Evolutionary conservation across 1,139 yeast species (phyloP).

Genomic region (Oligophagozyma castellii): DNA sequence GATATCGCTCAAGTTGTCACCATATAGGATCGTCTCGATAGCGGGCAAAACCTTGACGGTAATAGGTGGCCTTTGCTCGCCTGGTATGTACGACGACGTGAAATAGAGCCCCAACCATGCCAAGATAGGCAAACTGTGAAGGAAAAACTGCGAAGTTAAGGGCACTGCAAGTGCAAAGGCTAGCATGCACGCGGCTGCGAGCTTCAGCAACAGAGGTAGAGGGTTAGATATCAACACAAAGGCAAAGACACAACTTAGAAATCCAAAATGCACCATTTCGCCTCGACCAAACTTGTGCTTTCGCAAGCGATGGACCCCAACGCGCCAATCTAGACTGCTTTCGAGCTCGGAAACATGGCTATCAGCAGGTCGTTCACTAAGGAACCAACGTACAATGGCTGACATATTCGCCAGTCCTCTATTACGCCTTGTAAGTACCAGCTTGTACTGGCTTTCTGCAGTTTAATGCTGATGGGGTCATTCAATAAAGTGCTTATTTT

Average conservation of each 20-base stretch:
- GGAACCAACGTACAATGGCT: slow-evolving; percentile 37
- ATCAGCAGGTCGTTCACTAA: slow-evolving; percentile 46
- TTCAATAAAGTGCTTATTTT: slow-evolving; percentile 5
- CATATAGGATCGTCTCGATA: slow-evolving; percentile 83
- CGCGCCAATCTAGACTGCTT: slow-evolving; percentile 42
- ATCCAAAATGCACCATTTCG: slow-evolving; percentile 40
- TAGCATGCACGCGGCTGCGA: slow-evolving; percentile 17
- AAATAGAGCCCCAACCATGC: slow-evolving; percentile 84
- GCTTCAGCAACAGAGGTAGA: slow-evolving; percentile 23
- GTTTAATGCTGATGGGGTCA: not conserved
- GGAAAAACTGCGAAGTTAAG: slow-evolving; percentile 70
- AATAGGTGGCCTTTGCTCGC: slow-evolving; percentile 73
- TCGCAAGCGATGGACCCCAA: slow-evolving; percentile 35
- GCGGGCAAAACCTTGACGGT: slow-evolving; percentile 88
- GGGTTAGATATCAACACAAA: slow-evolving; percentile 33
- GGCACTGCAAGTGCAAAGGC: slow-evolving; percentile 42
- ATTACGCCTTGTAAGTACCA: not conserved
- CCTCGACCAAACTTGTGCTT: slow-evolving; percentile 34
- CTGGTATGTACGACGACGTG: slow-evolving; percentile 65
- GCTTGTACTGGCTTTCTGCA: not conserved
- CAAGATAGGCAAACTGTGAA: slow-evolving; percentile 73
- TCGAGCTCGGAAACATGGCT: slow-evolving; percentile 43
- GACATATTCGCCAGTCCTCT: not conserved
- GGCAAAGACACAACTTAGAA: slow-evolving; percentile 34
- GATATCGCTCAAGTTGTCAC: slow-evolving; percentile 81